Base-by-base conservation (phyloP, 257 asterid species). In the Primulina huaijiensis region DNA sequence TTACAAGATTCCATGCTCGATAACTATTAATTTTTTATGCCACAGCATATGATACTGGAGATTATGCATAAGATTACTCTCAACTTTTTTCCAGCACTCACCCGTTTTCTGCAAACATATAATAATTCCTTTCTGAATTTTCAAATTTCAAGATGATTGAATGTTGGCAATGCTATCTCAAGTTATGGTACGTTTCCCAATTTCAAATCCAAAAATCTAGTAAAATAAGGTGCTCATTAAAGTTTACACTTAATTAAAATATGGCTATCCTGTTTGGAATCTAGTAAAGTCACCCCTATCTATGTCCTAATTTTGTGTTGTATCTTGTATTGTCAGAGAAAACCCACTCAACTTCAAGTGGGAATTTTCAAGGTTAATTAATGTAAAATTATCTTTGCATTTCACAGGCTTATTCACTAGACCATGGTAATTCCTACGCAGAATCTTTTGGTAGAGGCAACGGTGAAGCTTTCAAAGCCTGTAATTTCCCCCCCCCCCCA, bases 391-490 rank as follows among this genome's bases (percentile, higher is more conserved):
- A 14, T 68, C 75, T 53, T 73, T 73, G 81, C 61, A 59, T 64
- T 35, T 10, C 21, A 50, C 62, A 57, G 65, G 63, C 75, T 69
- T 62, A 62, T 27, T 37, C 65, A 62, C 8, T 50, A 16, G 8
- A 50, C 57, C 57, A 50, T 50, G 55, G 34, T 66, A 55, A 30
- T 14, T 50, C 70, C 73, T 59, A n/a, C 74, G 33, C 38, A 27
- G 64, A 57, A 56, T 67, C 37, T 62, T 67, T 27, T 68, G 65
- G 69, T 69, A 64, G 71, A 72, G 72, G 66, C 75, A 69, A 55
- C n/a, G 78, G 78, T 67, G 82, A 65, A 62, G 72, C 56, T 62
- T 79, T 79, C 79, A 67, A 79, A 63, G 53, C 21, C 21, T 52
- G 21, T 20, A 20, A 2, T 1, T 16, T 9, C 46, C 25, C 52